Evolutionary conservation across 2,329 filamentous ascomycete genomes (phyloP), one percentile per base, ranked within the genome.

Genomic region (Penicillium expansum): DNA sequence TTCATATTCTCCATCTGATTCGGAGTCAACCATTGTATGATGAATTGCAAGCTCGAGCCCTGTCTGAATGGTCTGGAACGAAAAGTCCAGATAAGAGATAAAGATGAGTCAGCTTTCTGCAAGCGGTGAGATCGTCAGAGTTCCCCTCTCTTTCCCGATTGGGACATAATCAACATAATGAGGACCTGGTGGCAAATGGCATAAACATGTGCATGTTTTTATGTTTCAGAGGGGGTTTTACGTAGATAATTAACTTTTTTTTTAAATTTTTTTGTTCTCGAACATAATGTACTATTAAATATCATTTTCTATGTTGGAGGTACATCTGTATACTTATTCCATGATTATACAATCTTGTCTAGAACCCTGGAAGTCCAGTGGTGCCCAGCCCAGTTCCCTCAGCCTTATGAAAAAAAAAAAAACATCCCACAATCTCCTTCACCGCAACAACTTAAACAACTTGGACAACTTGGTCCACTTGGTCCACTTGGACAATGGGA

Each of bases 1-100:
- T 62, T 86, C 84, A 74, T 81, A 86, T n/a, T 85, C 80, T 9
- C 70, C 73, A 35, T 76, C 75, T 22, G 73, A 75, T n/a, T 78
- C 76, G 16, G 20, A 24, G 20, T 75, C 69, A 35, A 73, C 63
- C 44, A 69, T 59, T 33, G 60, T 54, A 47, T 60, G 16, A 37
- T 52, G 32, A 42, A 43, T 18, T 52, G 30, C 24, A 16, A 49
- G 14, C 24, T 24, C 5, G 24, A 5, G 24, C 24, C 24, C 6
- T 29, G 27, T 29, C 24, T n/a, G 29, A n/a, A 18, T 38, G 29
- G 22, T 35, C 18, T 45, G 18, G 29, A 24, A 30, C 38, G 9
- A 48, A 50, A 42, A 35, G 3, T 4, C 32, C 16, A 33, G 60
- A 63, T 5, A 24, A 63, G 59, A 56, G 56, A 63, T 60, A 57